Percentiles rank a stretch among this genome's conserved stretches.
These are phyloP conservation scores for Kernera saxatilis DNA, from an alignment of 345 rosid genomes.

Conservation along the genomic window DNA sequence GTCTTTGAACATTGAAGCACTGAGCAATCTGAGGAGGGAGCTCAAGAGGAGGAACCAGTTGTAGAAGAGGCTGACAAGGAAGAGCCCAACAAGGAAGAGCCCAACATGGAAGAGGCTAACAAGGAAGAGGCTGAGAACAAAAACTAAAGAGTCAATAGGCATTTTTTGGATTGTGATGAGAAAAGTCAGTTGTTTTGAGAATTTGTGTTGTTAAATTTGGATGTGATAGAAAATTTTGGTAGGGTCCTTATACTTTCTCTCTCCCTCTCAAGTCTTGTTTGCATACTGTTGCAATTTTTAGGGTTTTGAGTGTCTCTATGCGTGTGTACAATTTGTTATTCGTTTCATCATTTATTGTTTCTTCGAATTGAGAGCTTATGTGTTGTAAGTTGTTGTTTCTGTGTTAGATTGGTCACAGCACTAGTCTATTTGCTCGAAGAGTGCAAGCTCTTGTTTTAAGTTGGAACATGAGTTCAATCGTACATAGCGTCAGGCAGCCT, in stretches of 20 bases:
- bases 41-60: constrained; percentile 3
- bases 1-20: constrained; percentile 14
- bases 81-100: not conserved
- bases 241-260: constrained; percentile 5
- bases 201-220: constrained; percentile 10
- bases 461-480: too few relatives aligned
- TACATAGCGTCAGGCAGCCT: too few relatives aligned
- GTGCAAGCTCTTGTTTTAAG: too few relatives aligned
- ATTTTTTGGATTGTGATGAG: not conserved
- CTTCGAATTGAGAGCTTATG: not conserved
- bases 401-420: too few relatives aligned
- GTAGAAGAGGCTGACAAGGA: constrained; percentile 5
- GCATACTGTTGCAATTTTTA: not conserved
- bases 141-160: not conserved
- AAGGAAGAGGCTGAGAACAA: not conserved
- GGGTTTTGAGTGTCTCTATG: not conserved
- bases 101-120: not conserved
- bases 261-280: not conserved
- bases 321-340: constrained; percentile 17
- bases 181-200: constrained; percentile 10
- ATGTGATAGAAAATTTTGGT: constrained; percentile 22
- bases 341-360: not conserved
- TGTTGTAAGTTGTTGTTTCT: too few relatives aligned
- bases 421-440: too few relatives aligned
- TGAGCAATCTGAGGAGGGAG: constrained; percentile 18